Base-by-base conservation (phyloP, 2,329 filamentous ascomycete genomes). In the Diplodia seriata region DNA sequence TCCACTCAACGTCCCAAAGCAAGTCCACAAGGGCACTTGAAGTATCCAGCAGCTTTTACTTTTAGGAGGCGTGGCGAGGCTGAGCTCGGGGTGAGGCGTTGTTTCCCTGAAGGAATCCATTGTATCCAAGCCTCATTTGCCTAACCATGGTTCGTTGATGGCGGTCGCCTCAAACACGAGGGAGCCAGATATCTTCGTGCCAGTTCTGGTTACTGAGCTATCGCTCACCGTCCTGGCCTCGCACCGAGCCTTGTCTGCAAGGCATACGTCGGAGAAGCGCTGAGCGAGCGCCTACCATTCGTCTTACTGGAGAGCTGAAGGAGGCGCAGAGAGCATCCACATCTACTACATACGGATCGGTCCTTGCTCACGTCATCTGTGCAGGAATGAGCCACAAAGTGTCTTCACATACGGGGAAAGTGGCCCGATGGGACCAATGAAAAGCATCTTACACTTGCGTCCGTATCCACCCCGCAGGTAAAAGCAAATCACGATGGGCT, bases 61-160 rank as follows among this genome's bases (percentile, higher is more conserved):
- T 57, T 57, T 36, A 31, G 36, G 55, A 59, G 36, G 55, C 36
- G 55, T 14, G 36, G 53, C 4, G 18, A 29, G 43, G 31, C 55
- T 43, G n/a, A 43, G 36, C 40, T 29, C 20, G 18, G 38, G 12
- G 36, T 29, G 20, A 59, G 23, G n/a, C 36, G 54, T 56, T 20
- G 38, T n/a, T 38, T 23, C 7, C 33, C 20, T 6, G 18, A 47
- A 47, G 43, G 43, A 47, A n/a, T 9, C 23, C 18, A 20, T 9
- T 18, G 3, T 18, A 12, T 20, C 43, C 43, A 47, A 47, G 43
- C 43, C 43, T 20, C 20, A 18, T 47, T 47, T 47, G 43, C 43
- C 43, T 20, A 18, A 20, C 43, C 43, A 47, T 18, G 2, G 9
- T 47, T 47, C 7, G n/a, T 47, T 47, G 43, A n/a, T 47, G 43